phyloP scores from a whole-genome alignment of 306 rosid species.

The Sophora flavescens region DNA sequence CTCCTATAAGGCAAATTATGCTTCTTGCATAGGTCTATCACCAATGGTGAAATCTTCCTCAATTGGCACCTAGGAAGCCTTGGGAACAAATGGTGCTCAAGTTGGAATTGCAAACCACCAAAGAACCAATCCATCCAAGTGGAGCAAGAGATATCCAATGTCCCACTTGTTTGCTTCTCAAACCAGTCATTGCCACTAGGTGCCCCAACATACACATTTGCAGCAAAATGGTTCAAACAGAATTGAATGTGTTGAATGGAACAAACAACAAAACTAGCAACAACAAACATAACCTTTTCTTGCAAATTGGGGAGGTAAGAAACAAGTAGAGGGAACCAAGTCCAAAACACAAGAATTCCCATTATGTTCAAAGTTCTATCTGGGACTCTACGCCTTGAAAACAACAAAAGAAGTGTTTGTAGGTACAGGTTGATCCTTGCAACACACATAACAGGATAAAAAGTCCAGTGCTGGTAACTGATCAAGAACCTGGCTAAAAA shows the following conservation, averaged over 20 bases:
- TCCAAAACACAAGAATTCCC: constrained; percentile 75
- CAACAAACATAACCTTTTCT: constrained; percentile 67
- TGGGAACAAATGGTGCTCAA: constrained; percentile 67
- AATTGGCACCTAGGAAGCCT: constrained; percentile 64
- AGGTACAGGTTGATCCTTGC: constrained; percentile 71
- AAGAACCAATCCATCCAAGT: constrained; percentile 73
- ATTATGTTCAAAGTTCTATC: constrained; percentile 63
- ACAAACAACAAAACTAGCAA: constrained; percentile 63
- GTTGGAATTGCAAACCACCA: constrained; percentile 72
- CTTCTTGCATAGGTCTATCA: constrained; percentile 67
- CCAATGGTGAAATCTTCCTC: constrained; percentile 66
- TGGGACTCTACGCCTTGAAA: constrained; percentile 53
- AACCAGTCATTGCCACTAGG: constrained; percentile 70
- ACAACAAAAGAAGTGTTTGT: constrained; percentile 63
- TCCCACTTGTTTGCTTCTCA: constrained; percentile 69
- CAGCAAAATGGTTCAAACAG: constrained; percentile 70
- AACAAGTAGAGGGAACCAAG: constrained; percentile 76
- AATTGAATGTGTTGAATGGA: constrained; percentile 69
- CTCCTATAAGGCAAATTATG: constrained; percentile 68
- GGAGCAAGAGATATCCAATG: constrained; percentile 59
- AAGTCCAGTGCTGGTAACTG: constrained; percentile 73
- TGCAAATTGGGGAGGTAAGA: constrained; percentile 60
- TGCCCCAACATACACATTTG: constrained; percentile 58
- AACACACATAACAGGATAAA: constrained; percentile 65
- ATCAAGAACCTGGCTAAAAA: constrained; percentile 63